Evolutionary conservation across 202 grass and related monocot species (phyloP).

Genomic region (Setaria italica): DNA sequence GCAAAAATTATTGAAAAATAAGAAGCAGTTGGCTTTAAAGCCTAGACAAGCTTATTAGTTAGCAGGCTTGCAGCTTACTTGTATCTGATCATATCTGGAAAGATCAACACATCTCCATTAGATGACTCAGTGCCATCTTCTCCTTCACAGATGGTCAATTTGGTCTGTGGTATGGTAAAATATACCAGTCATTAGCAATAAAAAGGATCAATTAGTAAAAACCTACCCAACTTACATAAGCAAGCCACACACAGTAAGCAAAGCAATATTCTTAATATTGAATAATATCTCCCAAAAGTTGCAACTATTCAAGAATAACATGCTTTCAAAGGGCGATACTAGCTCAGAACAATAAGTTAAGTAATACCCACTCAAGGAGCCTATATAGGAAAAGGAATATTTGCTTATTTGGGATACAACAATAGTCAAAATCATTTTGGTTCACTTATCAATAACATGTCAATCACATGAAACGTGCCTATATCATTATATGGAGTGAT

Average conservation of each 20-base stretch:
- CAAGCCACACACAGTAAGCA: not conserved
- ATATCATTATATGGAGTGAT: not conserved
- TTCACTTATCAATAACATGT: not conserved
- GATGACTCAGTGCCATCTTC: conserved; percentile 86
- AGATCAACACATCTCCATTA: conserved; percentile 94
- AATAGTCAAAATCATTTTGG: conserved; percentile 23
- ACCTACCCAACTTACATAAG: not conserved
- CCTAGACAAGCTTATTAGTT: conserved; percentile 38
- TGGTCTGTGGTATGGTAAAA: conserved; percentile 58
- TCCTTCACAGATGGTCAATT: conserved; percentile 95
- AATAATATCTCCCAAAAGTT: conserved; percentile 13
- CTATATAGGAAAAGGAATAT: not conserved
- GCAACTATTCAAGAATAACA: conserved; percentile 31
- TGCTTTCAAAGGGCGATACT: not conserved
- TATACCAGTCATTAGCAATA: conserved; percentile 28
- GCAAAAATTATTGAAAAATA: conserved; percentile 50
- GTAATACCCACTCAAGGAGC: not conserved
- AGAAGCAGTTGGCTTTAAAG: conserved; percentile 33
- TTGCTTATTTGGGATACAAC: not conserved
- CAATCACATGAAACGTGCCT: not conserved
- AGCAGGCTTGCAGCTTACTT: conserved; percentile 60
- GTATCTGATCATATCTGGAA: conserved; percentile 99
- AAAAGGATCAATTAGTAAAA: conserved; percentile 7
- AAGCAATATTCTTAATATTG: conserved; percentile 10
- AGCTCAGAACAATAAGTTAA: not conserved